Conservation (phyloP, 176 grass and related monocot species). For the Carex kokanica region DNA sequence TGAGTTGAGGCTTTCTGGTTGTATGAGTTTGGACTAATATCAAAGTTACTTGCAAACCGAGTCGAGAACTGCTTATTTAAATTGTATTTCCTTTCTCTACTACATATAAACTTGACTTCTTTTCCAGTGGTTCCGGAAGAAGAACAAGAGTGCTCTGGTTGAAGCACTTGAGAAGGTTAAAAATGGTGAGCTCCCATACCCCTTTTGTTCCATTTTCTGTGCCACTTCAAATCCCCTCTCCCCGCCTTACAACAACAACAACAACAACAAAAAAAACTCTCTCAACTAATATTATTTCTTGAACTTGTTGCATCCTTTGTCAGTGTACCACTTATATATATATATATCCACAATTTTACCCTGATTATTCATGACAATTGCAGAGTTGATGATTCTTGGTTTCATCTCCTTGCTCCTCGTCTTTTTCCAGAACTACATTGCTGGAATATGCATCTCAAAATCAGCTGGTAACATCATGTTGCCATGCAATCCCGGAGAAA, state of each 20-base stretch:
- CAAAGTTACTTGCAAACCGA: no score
- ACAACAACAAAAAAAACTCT: no score
- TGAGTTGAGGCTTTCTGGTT: no score
- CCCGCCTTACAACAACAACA: no score
- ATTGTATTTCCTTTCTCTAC: background rate
- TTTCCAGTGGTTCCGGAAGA: slow-evolving; percentile 65
- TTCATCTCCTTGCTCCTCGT: slow-evolving; percentile 84
- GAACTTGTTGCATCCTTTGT: background rate
- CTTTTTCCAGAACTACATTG: slow-evolving; percentile 42
- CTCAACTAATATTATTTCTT: background rate
- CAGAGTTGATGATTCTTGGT: slow-evolving; percentile 85
- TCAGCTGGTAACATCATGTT: slow-evolving; percentile 52
- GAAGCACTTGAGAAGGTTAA: slow-evolving; percentile 92
- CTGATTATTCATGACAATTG: slow-evolving; percentile 5
- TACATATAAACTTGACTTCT: background rate
- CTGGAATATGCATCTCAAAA: slow-evolving; percentile 56
- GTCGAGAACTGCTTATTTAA: no score
- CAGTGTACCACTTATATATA: background rate
- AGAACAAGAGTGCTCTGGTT: slow-evolving; percentile 64
- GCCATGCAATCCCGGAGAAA: slow-evolving; percentile 36
- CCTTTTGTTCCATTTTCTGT: background rate
- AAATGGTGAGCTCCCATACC: slow-evolving; percentile 32
- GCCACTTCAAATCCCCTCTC: background rate
- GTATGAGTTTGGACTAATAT: no score
- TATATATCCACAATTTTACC: background rate